Evolutionary conservation across 192 early-diverging fungal genomes (phyloP).

Genomic region (Backusella sp.): DNA sequence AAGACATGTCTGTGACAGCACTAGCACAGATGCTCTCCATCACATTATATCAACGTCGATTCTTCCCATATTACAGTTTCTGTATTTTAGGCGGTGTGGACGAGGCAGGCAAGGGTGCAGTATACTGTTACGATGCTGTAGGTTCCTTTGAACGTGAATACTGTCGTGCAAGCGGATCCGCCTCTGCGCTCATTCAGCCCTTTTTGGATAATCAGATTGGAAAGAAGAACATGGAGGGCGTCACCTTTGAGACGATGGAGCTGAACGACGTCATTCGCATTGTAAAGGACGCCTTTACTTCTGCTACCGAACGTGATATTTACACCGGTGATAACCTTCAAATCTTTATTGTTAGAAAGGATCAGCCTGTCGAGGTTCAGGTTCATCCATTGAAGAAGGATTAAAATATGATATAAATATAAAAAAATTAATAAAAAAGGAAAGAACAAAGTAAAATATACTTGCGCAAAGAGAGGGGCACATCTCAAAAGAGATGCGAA

Average conservation of each 20-base stretch:
- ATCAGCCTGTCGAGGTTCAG: too few relatives aligned
- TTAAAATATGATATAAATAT: background rate
- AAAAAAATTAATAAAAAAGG: conserved; percentile 45
- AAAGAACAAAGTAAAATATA: conserved; percentile 46
- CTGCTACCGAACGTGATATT: conserved; percentile 97
- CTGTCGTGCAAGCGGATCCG: conserved; percentile 80
- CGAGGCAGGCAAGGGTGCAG: conserved; percentile 85
- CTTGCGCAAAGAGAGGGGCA: too few relatives aligned
- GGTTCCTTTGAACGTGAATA: conserved; percentile 83
- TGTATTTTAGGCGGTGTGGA: conserved; percentile 90
- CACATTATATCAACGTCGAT: conserved; percentile 88
- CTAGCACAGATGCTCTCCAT: conserved; percentile 94
- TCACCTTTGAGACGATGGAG: conserved; percentile 34
- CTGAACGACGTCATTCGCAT: conserved; percentile 71
- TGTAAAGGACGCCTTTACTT: conserved; percentile 94
- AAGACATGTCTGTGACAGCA: conserved; percentile 80
- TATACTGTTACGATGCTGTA: conserved; percentile 91
- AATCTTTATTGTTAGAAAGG: conserved; percentile 88
- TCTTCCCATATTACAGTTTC: conserved; percentile 96
- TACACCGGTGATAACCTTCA: conserved; percentile 97
- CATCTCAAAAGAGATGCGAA: background rate
- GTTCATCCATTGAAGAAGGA: too few relatives aligned
- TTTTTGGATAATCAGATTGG: conserved; percentile 96
- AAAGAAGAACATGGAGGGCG: conserved; percentile 65
- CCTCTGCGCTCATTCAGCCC: conserved; percentile 89